phyloP scores from a whole-genome alignment of 768 basidiomycete species.

The Naematelia aurantialba region DNA sequence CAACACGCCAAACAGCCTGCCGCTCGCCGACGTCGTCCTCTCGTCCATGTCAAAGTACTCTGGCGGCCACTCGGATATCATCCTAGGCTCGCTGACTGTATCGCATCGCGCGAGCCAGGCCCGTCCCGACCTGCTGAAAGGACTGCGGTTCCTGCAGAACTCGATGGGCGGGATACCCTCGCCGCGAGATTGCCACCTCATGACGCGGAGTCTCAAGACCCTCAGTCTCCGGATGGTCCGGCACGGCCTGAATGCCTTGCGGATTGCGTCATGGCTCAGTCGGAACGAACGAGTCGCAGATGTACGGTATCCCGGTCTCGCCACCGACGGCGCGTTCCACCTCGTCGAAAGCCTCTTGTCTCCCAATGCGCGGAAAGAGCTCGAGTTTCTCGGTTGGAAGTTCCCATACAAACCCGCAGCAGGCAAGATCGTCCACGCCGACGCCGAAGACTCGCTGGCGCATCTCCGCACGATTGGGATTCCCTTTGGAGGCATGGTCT shows the following conservation, averaged over 20 bases:
- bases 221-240: conserved; percentile 80
- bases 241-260: conserved; percentile 78
- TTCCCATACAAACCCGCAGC: conserved; percentile 37
- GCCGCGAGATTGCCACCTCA: conserved; percentile 83
- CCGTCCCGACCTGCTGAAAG: conserved; percentile 54
- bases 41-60: conserved; percentile 75
- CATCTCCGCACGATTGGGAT: conserved; percentile 56
- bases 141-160: conserved; percentile 82
- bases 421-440: conserved; percentile 16
- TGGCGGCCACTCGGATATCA: conserved; percentile 89
- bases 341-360: conserved; percentile 61
- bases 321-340: conserved; percentile 62
- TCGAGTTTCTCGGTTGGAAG: conserved; percentile 53
- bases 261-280: conserved; percentile 63
- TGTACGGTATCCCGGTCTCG: conserved; percentile 82
- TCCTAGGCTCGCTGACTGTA: conserved; percentile 74
- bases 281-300: conserved; percentile 62
- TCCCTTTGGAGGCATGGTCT: conserved; percentile 87
- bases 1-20: conserved; percentile 44
- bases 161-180: conserved; percentile 57
- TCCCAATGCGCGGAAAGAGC: conserved; percentile 66
- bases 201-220: conserved; percentile 86
- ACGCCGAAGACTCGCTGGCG: conserved; percentile 20
- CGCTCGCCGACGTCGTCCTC: conserved; percentile 72
- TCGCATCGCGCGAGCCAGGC: conserved; percentile 21